Evolutionary conservation across 2,329 filamentous ascomycete species (phyloP).

Genomic region (Trichoderma sp.): DNA sequence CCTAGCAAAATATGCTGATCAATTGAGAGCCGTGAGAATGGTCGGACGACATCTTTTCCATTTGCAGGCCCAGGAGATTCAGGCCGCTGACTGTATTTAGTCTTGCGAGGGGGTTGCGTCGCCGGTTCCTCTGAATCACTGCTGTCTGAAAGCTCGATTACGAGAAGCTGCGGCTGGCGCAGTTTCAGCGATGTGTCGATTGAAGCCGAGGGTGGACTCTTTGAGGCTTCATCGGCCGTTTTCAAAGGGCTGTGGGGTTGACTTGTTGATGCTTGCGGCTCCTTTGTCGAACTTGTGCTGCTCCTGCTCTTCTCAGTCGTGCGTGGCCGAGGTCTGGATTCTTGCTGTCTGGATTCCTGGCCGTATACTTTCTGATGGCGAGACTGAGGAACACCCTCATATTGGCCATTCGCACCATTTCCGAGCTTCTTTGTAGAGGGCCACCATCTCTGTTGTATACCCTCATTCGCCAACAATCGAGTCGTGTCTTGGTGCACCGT

Average conservation of each 20-base stretch:
- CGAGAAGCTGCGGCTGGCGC: not conserved
- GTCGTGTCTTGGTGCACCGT: not conserved
- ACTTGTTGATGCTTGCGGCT: not conserved
- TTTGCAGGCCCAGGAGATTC: not conserved
- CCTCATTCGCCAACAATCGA: not conserved
- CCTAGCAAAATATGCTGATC: not conserved
- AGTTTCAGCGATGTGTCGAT: not conserved
- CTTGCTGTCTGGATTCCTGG: not conserved
- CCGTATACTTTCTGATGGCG: too few species aligned
- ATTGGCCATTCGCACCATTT: not conserved
- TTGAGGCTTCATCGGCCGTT: not conserved
- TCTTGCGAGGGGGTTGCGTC: not conserved
- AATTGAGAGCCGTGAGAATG: conserved; percentile 5
- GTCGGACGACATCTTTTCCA: not conserved
- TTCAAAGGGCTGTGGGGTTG: not conserved
- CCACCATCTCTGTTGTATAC: not conserved
- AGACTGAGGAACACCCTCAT: not conserved
- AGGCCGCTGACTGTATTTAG: not conserved
- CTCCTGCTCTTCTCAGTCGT: not conserved
- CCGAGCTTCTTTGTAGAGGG: not conserved
- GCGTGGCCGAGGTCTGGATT: not conserved
- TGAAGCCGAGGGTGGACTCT: not conserved
- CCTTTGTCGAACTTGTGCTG: not conserved
- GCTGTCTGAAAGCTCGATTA: not conserved
- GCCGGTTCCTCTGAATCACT: not conserved